phyloP scores from a whole-genome alignment of 2,329 filamentous ascomycete genomes.

The Aspergillus sp. region DNA sequence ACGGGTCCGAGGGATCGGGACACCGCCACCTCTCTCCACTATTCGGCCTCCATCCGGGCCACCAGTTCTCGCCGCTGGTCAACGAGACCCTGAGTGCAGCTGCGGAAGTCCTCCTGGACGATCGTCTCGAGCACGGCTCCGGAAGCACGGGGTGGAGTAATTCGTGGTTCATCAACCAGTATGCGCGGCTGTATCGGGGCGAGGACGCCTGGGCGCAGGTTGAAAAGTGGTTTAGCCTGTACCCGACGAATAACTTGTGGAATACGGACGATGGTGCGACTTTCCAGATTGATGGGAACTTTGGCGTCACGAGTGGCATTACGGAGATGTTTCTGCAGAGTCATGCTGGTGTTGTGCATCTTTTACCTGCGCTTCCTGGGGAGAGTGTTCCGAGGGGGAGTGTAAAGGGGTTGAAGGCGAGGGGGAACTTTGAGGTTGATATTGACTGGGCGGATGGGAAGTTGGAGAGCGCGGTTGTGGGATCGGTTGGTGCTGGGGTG shows the following conservation, averaged over 20 bases:
- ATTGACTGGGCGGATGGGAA: slow-evolving; percentile 30
- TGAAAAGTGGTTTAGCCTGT: not conserved
- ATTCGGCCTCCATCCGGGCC: not conserved
- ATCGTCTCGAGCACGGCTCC: not conserved
- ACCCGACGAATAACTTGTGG: slow-evolving; percentile 3
- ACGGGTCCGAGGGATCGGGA: not conserved
- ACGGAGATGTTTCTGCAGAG: slow-evolving; percentile 9
- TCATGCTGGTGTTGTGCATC: slow-evolving; percentile 20
- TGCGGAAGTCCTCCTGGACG: slow-evolving; percentile 5
- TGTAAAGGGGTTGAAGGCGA: slow-evolving; percentile 32
- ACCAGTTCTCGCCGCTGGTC: slow-evolving; percentile 2
- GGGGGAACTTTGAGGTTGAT: slow-evolving; percentile 36
- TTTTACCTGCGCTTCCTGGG: slow-evolving; percentile 37
- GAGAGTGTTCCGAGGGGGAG: slow-evolving; percentile 28
- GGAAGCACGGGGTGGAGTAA: slow-evolving; percentile 7
- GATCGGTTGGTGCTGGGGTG: not conserved
- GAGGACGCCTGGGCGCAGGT: slow-evolving; percentile 6
- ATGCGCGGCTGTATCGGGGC: slow-evolving; percentile 1
- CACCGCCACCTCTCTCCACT: slow-evolving; percentile 5
- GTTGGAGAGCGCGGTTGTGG: not conserved
- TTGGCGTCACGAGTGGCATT: slow-evolving; percentile 4
- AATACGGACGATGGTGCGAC: slow-evolving; percentile 4
- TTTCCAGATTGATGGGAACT: slow-evolving; percentile 13
- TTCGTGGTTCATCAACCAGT: slow-evolving; percentile 8
- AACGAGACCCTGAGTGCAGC: not conserved